A percentile compares a stretch with the other conserved stretches of the same genome.
Evolutionary conservation across 306 rosid genomes (phyloP).

Genomic region (Medicago lupulina): DNA sequence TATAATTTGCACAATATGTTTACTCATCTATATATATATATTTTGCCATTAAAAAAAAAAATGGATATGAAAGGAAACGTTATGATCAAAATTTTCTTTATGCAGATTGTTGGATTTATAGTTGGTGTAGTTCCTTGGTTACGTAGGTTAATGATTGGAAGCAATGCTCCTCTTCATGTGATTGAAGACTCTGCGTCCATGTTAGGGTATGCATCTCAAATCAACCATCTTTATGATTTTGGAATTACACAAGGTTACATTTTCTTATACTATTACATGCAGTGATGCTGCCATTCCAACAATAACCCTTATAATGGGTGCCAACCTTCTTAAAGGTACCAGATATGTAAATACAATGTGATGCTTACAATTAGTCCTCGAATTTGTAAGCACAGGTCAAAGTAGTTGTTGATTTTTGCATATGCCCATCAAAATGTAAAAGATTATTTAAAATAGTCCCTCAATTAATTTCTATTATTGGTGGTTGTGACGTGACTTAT

Average conservation of each 20-base stretch:
- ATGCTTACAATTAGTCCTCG: neutral
- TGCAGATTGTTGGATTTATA: conserved; percentile 67
- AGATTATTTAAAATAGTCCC: too few relatives aligned
- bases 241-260: neutral
- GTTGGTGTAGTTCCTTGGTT: conserved; percentile 64
- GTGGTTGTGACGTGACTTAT: too few relatives aligned
- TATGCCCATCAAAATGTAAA: too few relatives aligned
- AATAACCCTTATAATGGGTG: conserved; percentile 77
- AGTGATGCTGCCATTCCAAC: conserved; percentile 80
- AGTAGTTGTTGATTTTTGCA: too few relatives aligned
- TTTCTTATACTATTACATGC: conserved; percentile 35
- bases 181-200: conserved; percentile 65
- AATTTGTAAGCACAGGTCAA: neutral
- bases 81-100: neutral
- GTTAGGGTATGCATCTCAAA: conserved; percentile 64
- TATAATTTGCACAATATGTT: neutral
- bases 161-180: conserved; percentile 75
- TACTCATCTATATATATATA: neutral
- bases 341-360: neutral
- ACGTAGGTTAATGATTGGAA: conserved; percentile 59
- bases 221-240: conserved; percentile 16
- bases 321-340: conserved; percentile 83
- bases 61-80: neutral
- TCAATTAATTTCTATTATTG: too few relatives aligned
- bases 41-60: too few relatives aligned